Conservation (phyloP, 2,329 filamentous ascomycete genomes). For the Metarhizium sp. region DNA sequence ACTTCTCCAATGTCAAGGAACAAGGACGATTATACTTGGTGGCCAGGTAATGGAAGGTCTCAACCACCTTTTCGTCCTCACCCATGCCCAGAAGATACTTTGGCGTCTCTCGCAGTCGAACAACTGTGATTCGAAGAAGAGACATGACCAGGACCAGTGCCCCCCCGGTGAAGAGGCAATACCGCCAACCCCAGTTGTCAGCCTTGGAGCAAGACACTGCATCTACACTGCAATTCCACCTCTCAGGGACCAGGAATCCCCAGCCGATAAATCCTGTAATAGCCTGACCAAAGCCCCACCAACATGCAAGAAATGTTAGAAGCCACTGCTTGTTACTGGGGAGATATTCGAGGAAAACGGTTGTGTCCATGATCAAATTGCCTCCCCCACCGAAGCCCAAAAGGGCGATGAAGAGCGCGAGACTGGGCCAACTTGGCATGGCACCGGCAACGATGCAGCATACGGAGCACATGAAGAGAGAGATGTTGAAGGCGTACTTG, state of each 20-base stretch:
- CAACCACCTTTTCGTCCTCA: conserved; percentile 38
- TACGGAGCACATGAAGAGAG: conserved; percentile 53
- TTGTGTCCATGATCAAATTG: conserved; percentile 41
- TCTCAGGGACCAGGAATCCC: conserved; percentile 39
- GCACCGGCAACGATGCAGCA: conserved; percentile 52
- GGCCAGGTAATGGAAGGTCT: conserved; percentile 36
- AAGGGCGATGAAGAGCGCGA: conserved; percentile 55
- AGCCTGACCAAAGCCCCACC: conserved; percentile 45
- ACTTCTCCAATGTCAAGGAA: conserved; percentile 33
- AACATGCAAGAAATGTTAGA: conserved; percentile 33
- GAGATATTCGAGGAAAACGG: conserved; percentile 43
- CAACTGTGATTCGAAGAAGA: conserved; percentile 33
- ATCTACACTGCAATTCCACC: conserved; percentile 27
- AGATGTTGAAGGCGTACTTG: conserved; percentile 59
- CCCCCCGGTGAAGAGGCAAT: conserved; percentile 35
- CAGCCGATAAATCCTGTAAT: conserved; percentile 34
- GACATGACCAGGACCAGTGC: conserved; percentile 34
- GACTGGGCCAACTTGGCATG: conserved; percentile 54
- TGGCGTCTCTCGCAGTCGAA: conserved; percentile 39
- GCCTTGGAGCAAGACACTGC: conserved; percentile 34
- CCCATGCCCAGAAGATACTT: conserved; percentile 36
- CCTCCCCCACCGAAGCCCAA: conserved; percentile 51
- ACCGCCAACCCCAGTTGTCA: conserved; percentile 41
- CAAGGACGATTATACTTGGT: conserved; percentile 33
- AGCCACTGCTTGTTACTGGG: conserved; percentile 38